phyloP scores from a whole-genome alignment of 163 green algal genomes.

The Scenedesmus sp. region DNA sequence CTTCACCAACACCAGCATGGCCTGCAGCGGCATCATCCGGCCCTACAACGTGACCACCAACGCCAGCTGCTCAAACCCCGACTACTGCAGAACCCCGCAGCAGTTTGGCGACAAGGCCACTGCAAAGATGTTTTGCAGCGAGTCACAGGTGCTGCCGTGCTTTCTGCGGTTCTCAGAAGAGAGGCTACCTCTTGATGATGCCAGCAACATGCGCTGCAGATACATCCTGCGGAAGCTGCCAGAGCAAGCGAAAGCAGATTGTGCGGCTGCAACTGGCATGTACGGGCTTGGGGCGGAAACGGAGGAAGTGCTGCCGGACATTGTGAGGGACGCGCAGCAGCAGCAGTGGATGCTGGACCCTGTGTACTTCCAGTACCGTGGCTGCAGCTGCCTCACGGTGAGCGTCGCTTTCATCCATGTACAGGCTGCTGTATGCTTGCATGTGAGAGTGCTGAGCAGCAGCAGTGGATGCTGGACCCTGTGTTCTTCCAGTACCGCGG shows the following conservation, averaged over 20 bases:
- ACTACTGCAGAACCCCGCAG: background rate
- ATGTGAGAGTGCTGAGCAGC: too few species aligned
- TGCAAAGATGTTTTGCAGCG: background rate
- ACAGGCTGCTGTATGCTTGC: background rate
- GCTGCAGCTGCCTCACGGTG: conserved; percentile 48
- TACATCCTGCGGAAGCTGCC: background rate
- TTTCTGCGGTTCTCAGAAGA: conserved; percentile 21
- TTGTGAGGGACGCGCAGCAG: background rate
- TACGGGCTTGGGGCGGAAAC: background rate
- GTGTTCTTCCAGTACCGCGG: conserved; percentile 42
- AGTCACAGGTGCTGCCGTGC: background rate
- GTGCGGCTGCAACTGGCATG: background rate
- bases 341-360: conserved; percentile 47
- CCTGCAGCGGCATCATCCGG: conserved; percentile 1
- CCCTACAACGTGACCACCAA: background rate
- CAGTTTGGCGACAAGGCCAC: background rate
- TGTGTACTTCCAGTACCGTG: conserved; percentile 41
- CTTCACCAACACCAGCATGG: conserved; percentile 9
- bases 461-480: background rate
- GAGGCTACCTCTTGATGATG: background rate
- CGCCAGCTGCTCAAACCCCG: background rate
- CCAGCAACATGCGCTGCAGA: conserved; percentile 26
- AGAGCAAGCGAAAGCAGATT: background rate
- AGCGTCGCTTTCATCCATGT: background rate
- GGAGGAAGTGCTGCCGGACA: background rate